Percentiles rank a stretch among this genome's conserved stretches.
Conservation (phyloP, 2,329 filamentous ascomycete species). For the Colletotrichum sp. region DNA sequence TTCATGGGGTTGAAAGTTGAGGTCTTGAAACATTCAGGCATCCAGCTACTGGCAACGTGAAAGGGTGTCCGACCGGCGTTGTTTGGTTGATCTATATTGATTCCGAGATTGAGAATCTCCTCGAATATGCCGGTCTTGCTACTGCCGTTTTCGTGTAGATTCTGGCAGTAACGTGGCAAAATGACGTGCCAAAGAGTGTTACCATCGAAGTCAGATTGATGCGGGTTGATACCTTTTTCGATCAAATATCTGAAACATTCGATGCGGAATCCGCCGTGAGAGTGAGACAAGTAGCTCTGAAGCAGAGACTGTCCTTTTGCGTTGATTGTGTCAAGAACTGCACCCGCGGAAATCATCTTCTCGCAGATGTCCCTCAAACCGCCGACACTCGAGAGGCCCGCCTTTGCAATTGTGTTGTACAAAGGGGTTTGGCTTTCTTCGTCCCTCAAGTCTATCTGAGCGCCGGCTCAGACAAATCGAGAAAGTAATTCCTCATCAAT, state of each 20-base stretch:
- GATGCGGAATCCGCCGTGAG: neutral
- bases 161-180: neutral
- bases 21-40: neutral
- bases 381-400: neutral
- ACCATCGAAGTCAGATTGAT: neutral
- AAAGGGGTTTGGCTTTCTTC: conserved; percentile 17
- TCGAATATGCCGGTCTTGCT: neutral
- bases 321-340: neutral
- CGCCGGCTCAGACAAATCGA: conserved; percentile 4
- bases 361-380: neutral
- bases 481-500: neutral
- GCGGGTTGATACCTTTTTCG: neutral
- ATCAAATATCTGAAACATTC: neutral
- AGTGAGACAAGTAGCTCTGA: neutral
- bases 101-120: neutral
- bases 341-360: neutral
- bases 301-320: neutral
- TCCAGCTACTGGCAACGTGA: neutral
- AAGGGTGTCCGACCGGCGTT: neutral
- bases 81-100: neutral
- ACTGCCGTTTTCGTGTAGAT: neutral
- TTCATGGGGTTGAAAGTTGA: neutral
- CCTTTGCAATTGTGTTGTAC: neutral
- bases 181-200: neutral
- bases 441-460: conserved; percentile 20